Evolutionary conservation across 176 grass and related monocot species (phyloP).

Genomic region (Sorghum bicolor): Sorghum_bicolor_NCBIv3 NC_012873.2:57036501-57037000

Average conservation of each 20-base stretch:
- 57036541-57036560: slow-evolving; percentile 35
- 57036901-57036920: background rate
- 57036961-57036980: background rate
- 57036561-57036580: slow-evolving; percentile 28
- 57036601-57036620: slow-evolving; percentile 46
- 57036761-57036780: background rate
- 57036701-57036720: slow-evolving; percentile 15
- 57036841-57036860: background rate
- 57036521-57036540: slow-evolving; percentile 25
- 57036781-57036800: background rate
- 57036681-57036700: background rate
- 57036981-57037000: background rate
- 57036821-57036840: background rate
- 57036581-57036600: slow-evolving; percentile 37
- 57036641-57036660: slow-evolving; percentile 14
- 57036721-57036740: background rate
- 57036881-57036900: background rate
- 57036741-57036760: background rate
- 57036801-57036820: background rate
- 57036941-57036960: background rate
- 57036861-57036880: background rate
- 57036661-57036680: slow-evolving; percentile 32
- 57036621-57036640: slow-evolving; percentile 34
- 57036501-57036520: slow-evolving; percentile 43
- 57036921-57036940: background rate